Conservation (phyloP, 768 basidiomycete species). For the Daedaleopsis sinensis region DNA sequence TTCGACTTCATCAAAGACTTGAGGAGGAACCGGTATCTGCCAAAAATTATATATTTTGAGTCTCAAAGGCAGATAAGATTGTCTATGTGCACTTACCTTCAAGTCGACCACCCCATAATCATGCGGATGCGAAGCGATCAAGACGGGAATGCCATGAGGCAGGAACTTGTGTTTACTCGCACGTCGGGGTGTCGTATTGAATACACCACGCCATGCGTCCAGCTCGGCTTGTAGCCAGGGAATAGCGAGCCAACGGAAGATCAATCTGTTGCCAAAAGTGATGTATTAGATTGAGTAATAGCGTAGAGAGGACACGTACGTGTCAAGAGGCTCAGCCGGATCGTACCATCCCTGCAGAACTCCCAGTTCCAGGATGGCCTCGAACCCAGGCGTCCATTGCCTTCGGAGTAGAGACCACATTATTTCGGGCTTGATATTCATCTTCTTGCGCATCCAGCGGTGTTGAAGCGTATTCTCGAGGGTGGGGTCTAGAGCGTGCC, state of each 20-base stretch:
- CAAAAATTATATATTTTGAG: too few species aligned
- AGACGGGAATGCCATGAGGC: neutral
- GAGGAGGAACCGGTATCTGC: too few species aligned
- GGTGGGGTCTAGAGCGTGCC: slow-evolving; percentile 43
- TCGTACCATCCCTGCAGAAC: slow-evolving; percentile 35
- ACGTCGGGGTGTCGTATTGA: slow-evolving; percentile 1
- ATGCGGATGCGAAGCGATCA: neutral
- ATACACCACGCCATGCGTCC: neutral
- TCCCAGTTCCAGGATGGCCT: slow-evolving; percentile 37
- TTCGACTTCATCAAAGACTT: too few species aligned
- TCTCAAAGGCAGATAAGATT: neutral
- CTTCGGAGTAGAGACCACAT: slow-evolving; percentile 41
- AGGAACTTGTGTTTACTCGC: slow-evolving; percentile 2
- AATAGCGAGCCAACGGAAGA: slow-evolving; percentile 15
- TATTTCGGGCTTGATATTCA: slow-evolving; percentile 47
- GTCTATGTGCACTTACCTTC: neutral
- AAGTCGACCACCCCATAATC: neutral
- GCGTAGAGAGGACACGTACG: slow-evolving; percentile 19
- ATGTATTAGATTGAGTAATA: neutral
- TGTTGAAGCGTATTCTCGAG: slow-evolving; percentile 18
- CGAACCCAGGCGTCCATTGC: slow-evolving; percentile 39
- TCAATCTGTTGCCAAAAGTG: neutral
- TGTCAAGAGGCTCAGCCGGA: slow-evolving; percentile 26
- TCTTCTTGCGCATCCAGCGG: slow-evolving; percentile 32
- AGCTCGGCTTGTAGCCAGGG: slow-evolving; percentile 22